Percentiles rank a stretch among this genome's conserved stretches.
These are phyloP conservation scores for Puccinia horiana DNA, from an alignment of 1,284 basidiomycete species.

Conservation along the genomic window DNA sequence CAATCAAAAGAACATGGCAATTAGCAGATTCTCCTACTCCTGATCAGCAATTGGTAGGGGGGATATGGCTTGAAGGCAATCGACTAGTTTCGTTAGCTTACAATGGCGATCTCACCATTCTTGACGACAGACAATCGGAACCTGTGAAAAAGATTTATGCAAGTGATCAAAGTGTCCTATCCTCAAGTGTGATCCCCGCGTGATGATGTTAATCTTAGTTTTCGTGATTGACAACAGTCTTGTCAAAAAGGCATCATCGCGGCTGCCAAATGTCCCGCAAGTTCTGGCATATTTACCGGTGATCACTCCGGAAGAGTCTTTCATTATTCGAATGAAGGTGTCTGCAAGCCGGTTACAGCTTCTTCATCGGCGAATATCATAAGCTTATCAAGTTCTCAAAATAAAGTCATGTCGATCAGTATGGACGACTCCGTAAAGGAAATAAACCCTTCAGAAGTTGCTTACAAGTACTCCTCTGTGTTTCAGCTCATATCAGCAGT, in stretches of 20 bases:
- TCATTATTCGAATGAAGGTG: slow-evolving; percentile 63
- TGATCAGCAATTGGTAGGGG: slow-evolving; percentile 76
- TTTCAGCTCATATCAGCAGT: not conserved
- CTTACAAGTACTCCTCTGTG: slow-evolving; percentile 21
- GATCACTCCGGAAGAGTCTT: slow-evolving; percentile 74
- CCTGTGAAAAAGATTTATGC: slow-evolving; percentile 50
- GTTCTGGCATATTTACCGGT: slow-evolving; percentile 64
- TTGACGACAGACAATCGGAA: slow-evolving; percentile 72
- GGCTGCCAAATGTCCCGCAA: slow-evolving; percentile 35
- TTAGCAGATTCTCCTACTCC: slow-evolving; percentile 31
- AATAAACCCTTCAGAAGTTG: slow-evolving; percentile 62
- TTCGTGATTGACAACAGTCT: slow-evolving; percentile 10
- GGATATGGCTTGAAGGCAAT: slow-evolving; percentile 65
- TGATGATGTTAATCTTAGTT: not conserved
- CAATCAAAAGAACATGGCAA: slow-evolving; percentile 34
- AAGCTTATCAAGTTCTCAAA: slow-evolving; percentile 21
- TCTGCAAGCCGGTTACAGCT: slow-evolving; percentile 58
- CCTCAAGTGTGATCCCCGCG: not conserved
- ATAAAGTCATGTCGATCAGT: slow-evolving; percentile 68
- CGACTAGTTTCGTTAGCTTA: slow-evolving; percentile 79
- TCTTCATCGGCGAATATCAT: slow-evolving; percentile 27
- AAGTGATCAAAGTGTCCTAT: not conserved
- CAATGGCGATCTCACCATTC: slow-evolving; percentile 77
- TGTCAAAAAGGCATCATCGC: slow-evolving; percentile 47
- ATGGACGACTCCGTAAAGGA: slow-evolving; percentile 78